Evolutionary conservation across 2,329 filamentous ascomycete genomes (phyloP), one percentile per base, ranked within the genome.

Genomic region (Geosmithia flava): DNA sequence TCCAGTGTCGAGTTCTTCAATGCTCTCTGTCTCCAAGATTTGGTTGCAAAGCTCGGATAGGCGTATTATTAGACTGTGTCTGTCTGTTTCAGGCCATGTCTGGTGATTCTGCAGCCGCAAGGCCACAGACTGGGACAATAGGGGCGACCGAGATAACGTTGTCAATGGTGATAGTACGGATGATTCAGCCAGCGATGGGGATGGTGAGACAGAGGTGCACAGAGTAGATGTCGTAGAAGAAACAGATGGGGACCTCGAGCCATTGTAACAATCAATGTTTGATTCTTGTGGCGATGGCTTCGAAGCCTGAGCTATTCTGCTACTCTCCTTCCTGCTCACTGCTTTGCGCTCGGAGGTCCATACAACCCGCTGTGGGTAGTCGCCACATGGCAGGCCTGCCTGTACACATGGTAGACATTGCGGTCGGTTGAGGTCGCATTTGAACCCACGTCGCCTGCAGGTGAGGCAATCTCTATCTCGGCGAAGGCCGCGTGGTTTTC

Each of bases 401-500:
- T 45, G 20, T 15, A 45, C 44, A 15, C 44, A 45, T 20, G 44
- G 44, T 10, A 45, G 44, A 45, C 44, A 45, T 19, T n/a, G 44
- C 19, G 16, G 40, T 39, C 13, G 30, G 42, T 46, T 46, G 11
- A 49, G 43, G 20, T 46, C 47, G 47, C 47, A 46, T 20, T 43
- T 49, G 20, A 49, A 8, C 16, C 23, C 44, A 10, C 47, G 30
- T 17, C 23, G 33, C 43, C 41, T 49, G 39, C 44, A 49, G 7
- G 43, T 49, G 11, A 17, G n/a, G 11, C 47, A 45, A n/a, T 42
- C 43, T 15, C 47, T 43, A 42, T 49, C 47, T 17, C 47, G 47
- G 20, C 43, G 47, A 3, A 37, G 42, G 2, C 44, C 47, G 11
- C 43, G 37, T 10, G 44, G 47, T 40, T 45, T 49, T 11, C 44